Conservation (phyloP, 1,284 basidiomycete genomes). For the Pseudozyma sp. region DNA sequence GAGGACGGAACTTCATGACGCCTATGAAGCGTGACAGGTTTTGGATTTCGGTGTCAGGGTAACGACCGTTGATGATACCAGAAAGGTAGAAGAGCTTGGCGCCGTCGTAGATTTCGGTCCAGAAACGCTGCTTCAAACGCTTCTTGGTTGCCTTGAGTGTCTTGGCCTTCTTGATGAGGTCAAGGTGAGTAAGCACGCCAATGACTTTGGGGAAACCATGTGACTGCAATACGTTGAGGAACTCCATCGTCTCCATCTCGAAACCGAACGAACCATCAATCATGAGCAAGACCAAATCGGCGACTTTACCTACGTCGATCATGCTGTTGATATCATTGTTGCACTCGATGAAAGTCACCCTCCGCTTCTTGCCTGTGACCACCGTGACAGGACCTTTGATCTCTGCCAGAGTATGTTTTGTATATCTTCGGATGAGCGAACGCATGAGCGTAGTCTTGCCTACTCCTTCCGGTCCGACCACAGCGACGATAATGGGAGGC, state of each 20-base stretch:
- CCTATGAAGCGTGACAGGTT: constrained; percentile 92
- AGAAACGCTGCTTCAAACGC: constrained; percentile 97
- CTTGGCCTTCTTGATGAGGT: constrained; percentile 92
- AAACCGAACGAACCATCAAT: constrained; percentile 98
- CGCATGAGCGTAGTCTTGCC: constrained; percentile 96
- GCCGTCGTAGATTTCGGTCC: constrained; percentile 99
- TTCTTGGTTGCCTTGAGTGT: constrained; percentile 93
- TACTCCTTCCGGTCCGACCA: constrained; percentile 94
- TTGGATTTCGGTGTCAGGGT: constrained; percentile 95
- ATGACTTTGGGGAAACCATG: constrained; percentile 99
- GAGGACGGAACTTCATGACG: constrained; percentile 98
- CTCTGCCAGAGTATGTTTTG: constrained; percentile 91
- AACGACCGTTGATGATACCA: constrained; percentile 96
- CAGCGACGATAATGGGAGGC: constrained; percentile 93
- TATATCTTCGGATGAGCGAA: constrained; percentile 89
- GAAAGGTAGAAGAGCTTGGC: constrained; percentile 99
- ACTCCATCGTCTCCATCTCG: constrained; percentile 99
- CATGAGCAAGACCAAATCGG: constrained; percentile 95
- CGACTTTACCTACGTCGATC: constrained; percentile 97
- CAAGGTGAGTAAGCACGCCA: constrained; percentile 93
- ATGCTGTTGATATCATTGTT: constrained; percentile 97
- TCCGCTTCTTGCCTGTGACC: constrained; percentile 87
- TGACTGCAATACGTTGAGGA: constrained; percentile 93
- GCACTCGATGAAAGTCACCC: constrained; percentile 96
- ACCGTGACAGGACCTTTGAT: constrained; percentile 95